These are phyloP conservation scores for Poa pratensis DNA, from an alignment of 176 grass and related monocot genomes.

Conservation along the genomic window DNA sequence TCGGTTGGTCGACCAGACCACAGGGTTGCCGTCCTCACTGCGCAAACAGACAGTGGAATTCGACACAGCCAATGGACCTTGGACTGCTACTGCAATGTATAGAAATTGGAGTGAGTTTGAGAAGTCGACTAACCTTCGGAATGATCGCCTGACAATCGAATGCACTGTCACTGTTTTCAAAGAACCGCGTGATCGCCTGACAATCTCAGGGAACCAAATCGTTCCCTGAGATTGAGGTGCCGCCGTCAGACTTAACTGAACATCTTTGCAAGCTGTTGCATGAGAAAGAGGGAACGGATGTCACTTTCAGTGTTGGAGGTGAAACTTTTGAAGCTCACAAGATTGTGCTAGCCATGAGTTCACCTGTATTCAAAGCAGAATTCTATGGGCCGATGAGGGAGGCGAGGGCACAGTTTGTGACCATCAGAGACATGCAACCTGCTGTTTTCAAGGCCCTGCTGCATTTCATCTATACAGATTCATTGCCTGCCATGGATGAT, in stretches of 20 bases:
- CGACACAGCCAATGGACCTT: background rate
- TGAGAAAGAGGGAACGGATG: background rate
- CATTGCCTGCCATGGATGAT: background rate
- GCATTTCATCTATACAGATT: background rate
- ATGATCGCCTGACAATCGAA: constrained; percentile 25
- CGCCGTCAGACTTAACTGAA: background rate
- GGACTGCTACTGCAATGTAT: no score
- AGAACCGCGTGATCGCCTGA: background rate
- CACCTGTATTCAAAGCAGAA: background rate
- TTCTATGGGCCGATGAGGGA: background rate
- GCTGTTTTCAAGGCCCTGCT: background rate
- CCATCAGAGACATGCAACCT: background rate
- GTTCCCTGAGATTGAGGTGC: background rate
- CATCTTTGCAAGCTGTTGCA: constrained; percentile 19
- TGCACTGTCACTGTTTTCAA: constrained; percentile 4
- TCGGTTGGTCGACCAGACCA: background rate
- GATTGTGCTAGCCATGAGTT: background rate
- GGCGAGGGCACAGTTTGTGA: background rate
- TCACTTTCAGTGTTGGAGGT: constrained; percentile 19
- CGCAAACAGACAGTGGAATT: background rate
- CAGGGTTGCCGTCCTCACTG: background rate
- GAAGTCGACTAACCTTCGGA: background rate
- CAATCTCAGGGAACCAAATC: no score
- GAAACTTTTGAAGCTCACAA: background rate
- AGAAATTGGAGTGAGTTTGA: background rate